Base-by-base conservation (phyloP, 2,329 filamentous ascomycete species). In the Alternaria arborescens region DNA sequence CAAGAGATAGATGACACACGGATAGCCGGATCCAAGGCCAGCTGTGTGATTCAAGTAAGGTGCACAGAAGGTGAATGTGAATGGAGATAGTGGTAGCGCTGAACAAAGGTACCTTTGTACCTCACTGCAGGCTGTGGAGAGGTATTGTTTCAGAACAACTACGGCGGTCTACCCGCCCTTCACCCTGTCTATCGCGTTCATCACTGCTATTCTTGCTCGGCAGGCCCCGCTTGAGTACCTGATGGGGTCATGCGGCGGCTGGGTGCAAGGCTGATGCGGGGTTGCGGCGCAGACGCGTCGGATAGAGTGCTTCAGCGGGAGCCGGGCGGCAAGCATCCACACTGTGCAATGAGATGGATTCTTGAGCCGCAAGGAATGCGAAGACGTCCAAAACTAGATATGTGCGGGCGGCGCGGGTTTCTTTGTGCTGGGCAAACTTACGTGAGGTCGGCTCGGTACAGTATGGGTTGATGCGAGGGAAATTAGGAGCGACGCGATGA, bases 241-340 rank as follows among this genome's bases (percentile, higher is more conserved):
- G n/a, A 47, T 41, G 18, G n/a, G 55, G 28, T 41, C 28, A 28
- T 42, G 38, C 55, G 56, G 54, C 48, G 46, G 51, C 22, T 57
- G 38, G 40, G n/a, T 36, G 46, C 46, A 20, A 48, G 46, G 46
- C 46, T 41, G 41, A 57, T 59, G 63, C 61, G 58, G 57, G 58
- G 63, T 52, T 59, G 63, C 61, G 58, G 57, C 55, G 63, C 52
- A 22, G 47, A 18, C 28, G 63, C 53, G 52, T 55, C 57, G 47
- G 55, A 44, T 59, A 64, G 46, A 64, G 41, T 57, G 28, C 22
- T 18, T 14, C 30, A 43, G 55, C 47, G 48, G 48, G 38, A 57
- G 41, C 22, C 28, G 38, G 48, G 52, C 55, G 56, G 55, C 51
- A 58, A 61, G 38, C 52, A 52, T 28, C 43, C 12, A 42, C 28